These are phyloP conservation scores for Narthecium ossifragum DNA, from an alignment of 106 monocot species.

Conservation along the genomic window DNA sequence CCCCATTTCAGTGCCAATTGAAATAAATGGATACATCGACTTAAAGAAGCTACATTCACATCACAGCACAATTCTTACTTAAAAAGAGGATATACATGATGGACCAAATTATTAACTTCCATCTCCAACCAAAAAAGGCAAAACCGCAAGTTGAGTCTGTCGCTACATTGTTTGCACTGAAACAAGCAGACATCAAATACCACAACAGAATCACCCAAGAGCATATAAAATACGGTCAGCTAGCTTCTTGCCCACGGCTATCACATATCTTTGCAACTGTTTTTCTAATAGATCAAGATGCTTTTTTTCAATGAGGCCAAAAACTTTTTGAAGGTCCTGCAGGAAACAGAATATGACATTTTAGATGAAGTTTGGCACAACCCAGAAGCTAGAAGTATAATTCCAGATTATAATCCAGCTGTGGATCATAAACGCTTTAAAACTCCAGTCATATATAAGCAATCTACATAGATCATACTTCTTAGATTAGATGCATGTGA, in stretches of 20 bases:
- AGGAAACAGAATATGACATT: not conserved
- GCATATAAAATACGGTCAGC: constrained; percentile 39
- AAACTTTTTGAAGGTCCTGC: constrained; percentile 40
- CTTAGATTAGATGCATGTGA: not conserved
- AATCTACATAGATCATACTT: not conserved
- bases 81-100: too few species aligned
- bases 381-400: not conserved
- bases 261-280: constrained; percentile 38
- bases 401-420: not conserved
- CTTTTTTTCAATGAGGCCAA: constrained; percentile 32
- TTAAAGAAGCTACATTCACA: too few species aligned
- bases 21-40: too few species aligned
- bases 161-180: too few species aligned
- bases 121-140: too few species aligned
- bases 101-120: too few species aligned
- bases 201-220: constrained; percentile 29
- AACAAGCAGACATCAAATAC: too few species aligned
- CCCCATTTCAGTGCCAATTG: too few species aligned
- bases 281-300: constrained; percentile 22
- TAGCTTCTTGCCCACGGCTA: constrained; percentile 42
- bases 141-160: too few species aligned
- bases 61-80: too few species aligned
- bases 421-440: too few species aligned
- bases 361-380: not conserved
- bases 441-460: not conserved